phyloP scores from a whole-genome alignment of 345 rosid genomes.

The Turritis glabra region DNA sequence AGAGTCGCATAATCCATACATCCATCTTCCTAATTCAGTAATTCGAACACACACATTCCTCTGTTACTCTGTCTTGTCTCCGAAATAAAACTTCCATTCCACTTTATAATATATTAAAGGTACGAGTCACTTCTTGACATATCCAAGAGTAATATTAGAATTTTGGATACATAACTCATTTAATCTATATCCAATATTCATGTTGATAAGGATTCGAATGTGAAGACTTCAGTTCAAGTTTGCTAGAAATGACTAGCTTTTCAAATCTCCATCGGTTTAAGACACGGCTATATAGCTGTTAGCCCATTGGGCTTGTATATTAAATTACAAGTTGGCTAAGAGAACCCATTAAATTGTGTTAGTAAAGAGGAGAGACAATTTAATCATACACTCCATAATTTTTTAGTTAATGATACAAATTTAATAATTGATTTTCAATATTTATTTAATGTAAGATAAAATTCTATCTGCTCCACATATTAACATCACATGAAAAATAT shows the following conservation, averaged over 20 bases:
- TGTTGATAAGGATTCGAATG: neutral
- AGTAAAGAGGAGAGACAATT: neutral
- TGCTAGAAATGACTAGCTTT: neutral
- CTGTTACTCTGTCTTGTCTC: conserved; percentile 27
- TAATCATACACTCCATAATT: neutral
- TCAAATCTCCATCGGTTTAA: neutral
- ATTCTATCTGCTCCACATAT: neutral
- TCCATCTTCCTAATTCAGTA: conserved; percentile 10
- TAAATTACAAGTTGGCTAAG: neutral
- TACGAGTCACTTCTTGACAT: neutral
- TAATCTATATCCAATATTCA: neutral
- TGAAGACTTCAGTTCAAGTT: conserved; percentile 11
- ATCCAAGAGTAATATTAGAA: neutral
- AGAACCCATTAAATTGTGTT: neutral
- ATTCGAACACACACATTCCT: conserved; percentile 31
- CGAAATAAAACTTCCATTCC: neutral
- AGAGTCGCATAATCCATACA: neutral
- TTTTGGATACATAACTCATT: neutral
- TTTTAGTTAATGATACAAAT: neutral
- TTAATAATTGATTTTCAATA: neutral
- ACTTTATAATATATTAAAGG: neutral
- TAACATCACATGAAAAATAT: neutral
- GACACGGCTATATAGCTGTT: neutral
- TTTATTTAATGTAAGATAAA: neutral
- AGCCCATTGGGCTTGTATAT: neutral